Evolutionary conservation across 805 yeast species (phyloP).

Genomic region (Candida insectalens): DNA sequence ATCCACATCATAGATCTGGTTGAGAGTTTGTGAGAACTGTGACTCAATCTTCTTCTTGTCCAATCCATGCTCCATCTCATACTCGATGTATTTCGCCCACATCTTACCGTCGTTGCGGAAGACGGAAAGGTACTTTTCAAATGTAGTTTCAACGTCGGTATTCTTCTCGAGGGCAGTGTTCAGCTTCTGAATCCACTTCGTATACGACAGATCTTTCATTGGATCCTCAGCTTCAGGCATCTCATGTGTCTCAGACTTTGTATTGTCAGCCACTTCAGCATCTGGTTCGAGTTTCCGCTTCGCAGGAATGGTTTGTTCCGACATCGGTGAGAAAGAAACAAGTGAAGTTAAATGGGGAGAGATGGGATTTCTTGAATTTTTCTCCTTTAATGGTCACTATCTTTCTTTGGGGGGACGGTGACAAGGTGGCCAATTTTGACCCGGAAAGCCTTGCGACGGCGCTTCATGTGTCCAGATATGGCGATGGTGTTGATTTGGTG

Average conservation of each 20-base stretch:
- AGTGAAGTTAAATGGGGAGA: neutral
- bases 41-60: slow-evolving; percentile 58
- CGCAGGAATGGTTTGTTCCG: neutral
- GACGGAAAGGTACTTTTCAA: slow-evolving; percentile 47
- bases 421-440: slow-evolving; percentile 33
- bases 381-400: slow-evolving; percentile 1
- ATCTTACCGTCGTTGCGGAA: slow-evolving; percentile 62
- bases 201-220: slow-evolving; percentile 35
- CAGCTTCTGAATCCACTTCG: slow-evolving; percentile 48
- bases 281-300: slow-evolving; percentile 3
- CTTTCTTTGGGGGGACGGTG: slow-evolving; percentile 36
- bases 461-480: slow-evolving; percentile 28
- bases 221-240: slow-evolving; percentile 42
- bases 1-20: slow-evolving; percentile 50
- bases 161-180: slow-evolving; percentile 32
- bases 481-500: slow-evolving; percentile 27
- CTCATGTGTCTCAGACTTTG: slow-evolving; percentile 40
- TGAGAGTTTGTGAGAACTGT: slow-evolving; percentile 55
- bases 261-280: slow-evolving; percentile 22
- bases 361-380: neutral
- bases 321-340: neutral
- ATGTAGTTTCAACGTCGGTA: slow-evolving; percentile 49
- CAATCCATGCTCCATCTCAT: slow-evolving; percentile 24
- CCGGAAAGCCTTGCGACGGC: slow-evolving; percentile 41
- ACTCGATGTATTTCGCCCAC: slow-evolving; percentile 70